Base-by-base conservation (phyloP, 208 protist species). In the Trichomonas gallinae region DNA sequence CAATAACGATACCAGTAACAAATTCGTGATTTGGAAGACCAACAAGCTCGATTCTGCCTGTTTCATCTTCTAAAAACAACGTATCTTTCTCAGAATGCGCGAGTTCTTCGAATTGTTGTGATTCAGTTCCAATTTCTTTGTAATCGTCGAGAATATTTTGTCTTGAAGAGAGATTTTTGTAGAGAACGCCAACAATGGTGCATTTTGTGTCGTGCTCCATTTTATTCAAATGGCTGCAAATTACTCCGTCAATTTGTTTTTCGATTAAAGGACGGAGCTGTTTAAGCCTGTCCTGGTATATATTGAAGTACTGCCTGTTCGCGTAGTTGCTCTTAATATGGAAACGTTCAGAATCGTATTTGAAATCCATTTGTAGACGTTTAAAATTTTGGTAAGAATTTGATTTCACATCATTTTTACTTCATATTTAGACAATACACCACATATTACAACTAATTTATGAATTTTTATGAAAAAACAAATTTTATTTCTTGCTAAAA, bases 61-160 rank as follows among this genome's bases (percentile, higher is more conserved):
- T 51, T 15, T 23, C 26, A 51, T 93, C 87, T 51, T 93, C 87
- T 6, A 93, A 13, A 36, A 42, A 93, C 4, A 93, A 48, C 38
- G 17, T 48, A 51, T 93, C 87, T 1, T 93, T 42, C 34, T 93
- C 87, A 38, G 87, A 93, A 34, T 34, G 26, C 11, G 87, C 3
- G 2, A 93, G 26, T 51, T 93, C 87, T 51, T 93, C 87, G 26
- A n/a, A n/a, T 51, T 38, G 0, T 51, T 51, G 40, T 38, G 87
- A 58, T 48, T 93, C 87, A 23, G 15, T 6, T 26, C 44, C 44
- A 38, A 93, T 48, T 51, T 93, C 87, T 51, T 51, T 93, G 34
- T 93, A 93, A 38, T 93, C 87, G 8, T 93, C 13, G 21, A 93
- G 44, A 93, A 93, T 42, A 93, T 93, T 42, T 93, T n/a, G 40